Percentiles rank a stretch among this genome's conserved stretches.
Evolutionary conservation across 495 filamentous ascomycete genomes (phyloP).

Genomic region (Daldinia caldariorum): DNA sequence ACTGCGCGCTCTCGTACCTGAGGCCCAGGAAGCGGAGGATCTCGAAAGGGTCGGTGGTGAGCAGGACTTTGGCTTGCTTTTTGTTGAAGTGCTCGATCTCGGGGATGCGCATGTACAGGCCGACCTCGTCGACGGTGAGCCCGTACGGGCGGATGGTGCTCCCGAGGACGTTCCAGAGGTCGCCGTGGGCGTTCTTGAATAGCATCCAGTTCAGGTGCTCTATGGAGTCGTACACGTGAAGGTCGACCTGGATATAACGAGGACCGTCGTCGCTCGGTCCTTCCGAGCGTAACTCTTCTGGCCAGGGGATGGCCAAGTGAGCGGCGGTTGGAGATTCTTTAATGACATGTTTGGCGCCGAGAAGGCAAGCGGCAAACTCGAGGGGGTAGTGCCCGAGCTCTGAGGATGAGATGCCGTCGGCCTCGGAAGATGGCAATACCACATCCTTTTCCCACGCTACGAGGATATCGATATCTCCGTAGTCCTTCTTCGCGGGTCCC

Average conservation of each 20-base stretch:
- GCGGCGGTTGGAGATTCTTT: slow-evolving; percentile 38
- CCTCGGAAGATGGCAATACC: slow-evolving; percentile 30
- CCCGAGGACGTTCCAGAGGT: slow-evolving; percentile 73
- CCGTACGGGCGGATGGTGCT: slow-evolving; percentile 67
- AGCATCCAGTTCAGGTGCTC: slow-evolving; percentile 65
- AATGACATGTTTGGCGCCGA: slow-evolving; percentile 49
- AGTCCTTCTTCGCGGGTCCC: slow-evolving; percentile 63
- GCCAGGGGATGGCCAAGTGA: slow-evolving; percentile 64
- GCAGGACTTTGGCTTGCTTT: slow-evolving; percentile 64
- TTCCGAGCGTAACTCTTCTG: slow-evolving; percentile 32
- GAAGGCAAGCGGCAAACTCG: slow-evolving; percentile 19
- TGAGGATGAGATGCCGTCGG: neutral
- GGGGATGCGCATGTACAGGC: slow-evolving; percentile 67
- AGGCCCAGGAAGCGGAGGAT: slow-evolving; percentile 69
- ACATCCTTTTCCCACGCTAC: slow-evolving; percentile 53
- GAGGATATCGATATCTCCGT: slow-evolving; percentile 71
- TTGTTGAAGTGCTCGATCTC: slow-evolving; percentile 67
- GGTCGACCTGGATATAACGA: slow-evolving; percentile 70
- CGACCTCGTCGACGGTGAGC: slow-evolving; percentile 68
- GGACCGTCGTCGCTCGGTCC: slow-evolving; percentile 1
- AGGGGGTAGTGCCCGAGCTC: neutral
- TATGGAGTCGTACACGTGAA: slow-evolving; percentile 59
- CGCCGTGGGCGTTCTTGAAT: slow-evolving; percentile 71
- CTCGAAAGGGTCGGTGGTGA: slow-evolving; percentile 63
- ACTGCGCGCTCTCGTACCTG: slow-evolving; percentile 49